Evolutionary conservation across 768 basidiomycete genomes (phyloP).

Genomic region (Mycena amicta): DNA sequence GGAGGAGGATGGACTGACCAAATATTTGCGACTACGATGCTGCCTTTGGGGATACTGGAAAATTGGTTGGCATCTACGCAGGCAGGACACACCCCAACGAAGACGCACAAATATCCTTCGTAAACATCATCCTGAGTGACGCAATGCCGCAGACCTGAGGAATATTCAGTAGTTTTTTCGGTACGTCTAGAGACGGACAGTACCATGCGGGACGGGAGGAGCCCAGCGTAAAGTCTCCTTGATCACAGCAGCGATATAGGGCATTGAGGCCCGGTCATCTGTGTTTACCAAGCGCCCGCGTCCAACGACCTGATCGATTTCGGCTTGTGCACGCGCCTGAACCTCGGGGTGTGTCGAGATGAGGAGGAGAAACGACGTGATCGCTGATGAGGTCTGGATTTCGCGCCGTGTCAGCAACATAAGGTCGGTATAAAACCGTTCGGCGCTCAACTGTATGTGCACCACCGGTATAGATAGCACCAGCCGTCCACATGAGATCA

Average conservation of each 20-base stretch:
- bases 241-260: constrained; percentile 32
- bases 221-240: constrained; percentile 31
- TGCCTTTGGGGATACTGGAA: constrained; percentile 32
- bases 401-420: too few species aligned
- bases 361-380: constrained; percentile 27
- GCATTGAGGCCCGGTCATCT: constrained; percentile 31
- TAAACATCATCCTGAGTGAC: constrained; percentile 34
- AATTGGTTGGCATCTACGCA: background rate
- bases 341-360: constrained; percentile 30
- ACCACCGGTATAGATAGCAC: constrained; percentile 16
- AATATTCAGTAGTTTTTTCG: background rate
- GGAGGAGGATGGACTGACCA: constrained; percentile 24
- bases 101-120: constrained; percentile 30
- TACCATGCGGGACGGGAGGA: constrained; percentile 24
- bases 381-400: constrained; percentile 29
- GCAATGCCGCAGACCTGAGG: constrained; percentile 31
- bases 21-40: constrained; percentile 32
- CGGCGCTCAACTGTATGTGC: constrained; percentile 24
- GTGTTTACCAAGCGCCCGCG: constrained; percentile 32
- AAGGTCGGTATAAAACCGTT: too few species aligned
- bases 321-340: constrained; percentile 32
- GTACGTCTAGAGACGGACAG: background rate
- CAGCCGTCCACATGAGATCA: constrained; percentile 15
- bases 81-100: background rate
- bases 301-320: constrained; percentile 35